Conservation (phyloP, 129 eudicot genomes). For the Smallanthus sonchifolius region DNA sequence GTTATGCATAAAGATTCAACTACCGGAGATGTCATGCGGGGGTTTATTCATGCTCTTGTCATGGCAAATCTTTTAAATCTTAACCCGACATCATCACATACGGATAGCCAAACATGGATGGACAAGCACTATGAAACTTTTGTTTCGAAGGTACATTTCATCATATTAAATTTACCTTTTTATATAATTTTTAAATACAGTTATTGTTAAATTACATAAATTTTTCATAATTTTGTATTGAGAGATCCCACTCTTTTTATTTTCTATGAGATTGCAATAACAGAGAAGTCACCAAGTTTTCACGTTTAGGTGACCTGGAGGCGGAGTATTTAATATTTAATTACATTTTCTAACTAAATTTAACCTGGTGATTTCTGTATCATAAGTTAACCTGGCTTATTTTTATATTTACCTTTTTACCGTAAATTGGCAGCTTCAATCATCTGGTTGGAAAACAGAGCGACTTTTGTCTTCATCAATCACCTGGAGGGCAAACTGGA, state of each 20-base stretch:
- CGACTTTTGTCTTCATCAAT: constrained; percentile 85
- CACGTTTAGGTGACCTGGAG: not conserved
- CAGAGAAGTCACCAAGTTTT: not conserved
- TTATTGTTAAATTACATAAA: not conserved
- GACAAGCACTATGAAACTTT: constrained; percentile 60
- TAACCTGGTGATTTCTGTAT: constrained; percentile 2
- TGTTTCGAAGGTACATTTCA: constrained; percentile 52
- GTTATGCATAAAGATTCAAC: constrained; percentile 78
- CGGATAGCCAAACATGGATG: constrained; percentile 85
- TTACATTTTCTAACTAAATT: not conserved
- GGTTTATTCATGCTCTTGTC: constrained; percentile 86
- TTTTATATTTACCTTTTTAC: not conserved
- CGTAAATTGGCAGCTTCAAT: constrained; percentile 58
- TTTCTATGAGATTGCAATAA: not conserved
- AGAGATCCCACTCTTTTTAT: not conserved
- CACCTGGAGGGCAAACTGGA: constrained; percentile 90
- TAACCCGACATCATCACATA: constrained; percentile 38
- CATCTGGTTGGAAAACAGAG: constrained; percentile 82
- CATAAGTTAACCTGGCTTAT: not conserved
- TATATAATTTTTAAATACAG: not conserved
- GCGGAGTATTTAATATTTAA: not conserved
- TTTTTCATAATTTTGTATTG: not conserved
- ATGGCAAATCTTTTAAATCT: constrained; percentile 51
- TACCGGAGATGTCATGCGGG: constrained; percentile 60
- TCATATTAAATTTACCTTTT: not conserved